Percentiles rank a stretch among this genome's conserved stretches.
Conservation (phyloP, 2,329 filamentous ascomycete genomes). For the Sporothrix schenckii region DNA sequence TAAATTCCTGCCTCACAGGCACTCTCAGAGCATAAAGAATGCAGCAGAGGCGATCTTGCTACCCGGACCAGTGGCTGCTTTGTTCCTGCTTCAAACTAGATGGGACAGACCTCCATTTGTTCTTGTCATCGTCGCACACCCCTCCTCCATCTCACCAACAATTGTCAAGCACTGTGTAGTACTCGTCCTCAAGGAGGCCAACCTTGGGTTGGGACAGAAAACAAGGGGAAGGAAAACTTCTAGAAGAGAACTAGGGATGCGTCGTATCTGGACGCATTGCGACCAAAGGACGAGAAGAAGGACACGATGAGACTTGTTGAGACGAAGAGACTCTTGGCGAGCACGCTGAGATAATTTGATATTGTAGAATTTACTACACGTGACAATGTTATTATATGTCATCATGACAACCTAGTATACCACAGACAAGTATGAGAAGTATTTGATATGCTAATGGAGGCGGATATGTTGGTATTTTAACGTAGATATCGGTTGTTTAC, state of each 20-base stretch:
- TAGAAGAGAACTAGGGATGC: not conserved
- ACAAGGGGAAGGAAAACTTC: not conserved
- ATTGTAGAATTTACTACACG: not conserved
- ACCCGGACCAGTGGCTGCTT: not conserved
- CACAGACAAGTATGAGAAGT: not conserved
- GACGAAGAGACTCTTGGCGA: not conserved
- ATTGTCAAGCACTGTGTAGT: not conserved
- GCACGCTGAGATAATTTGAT: not conserved
- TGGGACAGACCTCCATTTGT: not conserved
- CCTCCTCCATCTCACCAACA: not conserved
- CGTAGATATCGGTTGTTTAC: not conserved
- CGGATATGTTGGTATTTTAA: too few relatives aligned
- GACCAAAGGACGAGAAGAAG: not conserved
- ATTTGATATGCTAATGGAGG: not conserved
- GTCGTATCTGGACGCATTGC: not conserved
- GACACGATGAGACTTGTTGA: constrained; percentile 17
- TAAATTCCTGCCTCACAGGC: not conserved
- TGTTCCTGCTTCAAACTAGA: not conserved
- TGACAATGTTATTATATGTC: not conserved
- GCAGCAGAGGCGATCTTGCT: constrained; percentile 1
- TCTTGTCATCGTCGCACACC: not conserved
- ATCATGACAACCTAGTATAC: not conserved
- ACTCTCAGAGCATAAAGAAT: not conserved
- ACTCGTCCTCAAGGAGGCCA: not conserved
- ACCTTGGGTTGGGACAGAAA: not conserved